Base-by-base conservation (phyloP, 2,329 filamentous ascomycete species). In the Colletotrichum truncatum region DNA sequence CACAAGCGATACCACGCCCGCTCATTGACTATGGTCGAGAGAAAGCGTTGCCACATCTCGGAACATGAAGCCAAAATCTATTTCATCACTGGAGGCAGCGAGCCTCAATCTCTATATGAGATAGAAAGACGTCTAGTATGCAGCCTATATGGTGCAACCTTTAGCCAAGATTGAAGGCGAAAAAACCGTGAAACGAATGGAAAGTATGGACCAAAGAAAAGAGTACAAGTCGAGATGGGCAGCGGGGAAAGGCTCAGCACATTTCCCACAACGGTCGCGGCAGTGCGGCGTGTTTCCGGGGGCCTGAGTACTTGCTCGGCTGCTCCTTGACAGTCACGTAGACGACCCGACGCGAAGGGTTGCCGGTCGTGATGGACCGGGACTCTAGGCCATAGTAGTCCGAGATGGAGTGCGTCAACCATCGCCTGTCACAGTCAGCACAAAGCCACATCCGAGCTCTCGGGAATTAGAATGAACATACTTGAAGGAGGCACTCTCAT, bases 391-490 rank as follows among this genome's bases (percentile, higher is more conserved):
- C 94, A 75, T 98, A 98, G 77, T 98, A 98, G 39, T 91, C 88
- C 9, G 93, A 95, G 68, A 98, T 94, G 63, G 93, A 92, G 78
- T 98, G 94, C 1, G 97, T 93, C 57, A 98, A 87, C 92, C 94
- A 98, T 68, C 95, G 92, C 70, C 92, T 95, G n/a, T 11, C 32
- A 67, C 57, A 71, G 69, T 69, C 30, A 66, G 56, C 46, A n/a
- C n/a, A n/a, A 67, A 46, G 6, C 12, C 1, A 25, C 4, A 8
- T 23, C 6, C n/a, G 6, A 28, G 1, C 2, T 9, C 10, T 10
- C 10, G 4, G 3, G 18, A 32, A 26, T 9, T 12, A 5, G 10
- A 16, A 9, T 41, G 39, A 55, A 86, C 90, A 73, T 80, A 95
- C 90, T 93, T 94, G 81, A 97, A 98, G 4, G 91, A 87, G 52